Evolutionary conservation across 352 stramenopile genomes (phyloP), one percentile per base, ranked within the genome.

Genomic region (Pythium aristosporum): DNA sequence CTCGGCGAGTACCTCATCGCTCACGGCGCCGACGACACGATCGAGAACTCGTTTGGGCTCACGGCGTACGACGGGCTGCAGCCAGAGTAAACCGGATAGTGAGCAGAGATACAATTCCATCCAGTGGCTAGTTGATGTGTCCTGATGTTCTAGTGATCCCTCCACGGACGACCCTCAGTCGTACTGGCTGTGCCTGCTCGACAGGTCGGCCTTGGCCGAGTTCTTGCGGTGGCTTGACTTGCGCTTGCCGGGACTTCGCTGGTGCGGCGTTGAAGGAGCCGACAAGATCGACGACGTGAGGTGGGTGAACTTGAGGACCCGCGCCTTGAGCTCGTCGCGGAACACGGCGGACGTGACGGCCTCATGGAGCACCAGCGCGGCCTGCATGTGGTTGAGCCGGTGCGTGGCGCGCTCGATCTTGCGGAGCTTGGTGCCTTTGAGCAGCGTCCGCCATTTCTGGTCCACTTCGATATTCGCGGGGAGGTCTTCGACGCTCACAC

Each of bases 1-100:
- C 18, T 46, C 13, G 39, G 39, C 39, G 39, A 46, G 15, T 46
- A 46, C 73, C 72, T 98, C 44, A 98, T 98, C 66, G 77, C 81
- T n/a, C 87, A 90, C 58, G 94, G 93, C 44, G 91, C 94, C 10
- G 91, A 98, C 68, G 92, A 98, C 65, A 96, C 87, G 25, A 89
- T 98, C 59, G 87, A 96, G 63, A 99, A 99, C 76, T 85, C 82
- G 20, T 96, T 87, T 57, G 91, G 90, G 20, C 80, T 98, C 39
- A 96, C 91, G 3, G 76, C 92, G 2, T 98, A 98, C 74, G 94
- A 99, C 71, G 95, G 95, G 2, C 76, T 92, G 41, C 78, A 75
- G 9, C 74, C 80, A 30, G 78, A 89, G 41, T 88, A 58, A 82
- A 39, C 16, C 18, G 21, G n/a, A 30, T 3, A 12, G 7, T 54